Evolutionary conservation across 2,329 filamentous ascomycete genomes (phyloP), one percentile per base, ranked within the genome.

Genomic region (Fusarium dlaminii): DNA sequence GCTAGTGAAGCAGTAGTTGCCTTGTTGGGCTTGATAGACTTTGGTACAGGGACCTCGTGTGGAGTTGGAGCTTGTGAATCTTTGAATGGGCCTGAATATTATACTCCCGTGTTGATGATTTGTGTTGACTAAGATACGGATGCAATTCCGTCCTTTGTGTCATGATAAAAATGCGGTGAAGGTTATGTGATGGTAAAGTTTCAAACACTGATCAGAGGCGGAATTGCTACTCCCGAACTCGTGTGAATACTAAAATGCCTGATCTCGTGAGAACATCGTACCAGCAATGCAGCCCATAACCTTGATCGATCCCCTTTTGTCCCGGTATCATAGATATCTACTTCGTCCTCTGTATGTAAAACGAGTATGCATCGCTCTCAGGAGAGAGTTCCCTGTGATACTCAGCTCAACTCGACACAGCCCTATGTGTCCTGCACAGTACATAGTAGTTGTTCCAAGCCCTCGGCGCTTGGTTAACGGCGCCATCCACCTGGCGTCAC

Each of bases 1-100:
- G 67, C 66, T 49, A 63, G 30, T 51, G 72, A 61, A 68, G 59
- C 60, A 62, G 61, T 65, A 61, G 72, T 54, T 46, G 46, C 52
- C 66, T 56, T 66, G 62, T 68, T 49, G 58, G 58, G 63, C 52
- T 34, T 62, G 63, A 77, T 75, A 76, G 68, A 77, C 65, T 77
- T 77, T 77, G 46, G 75, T 76, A 77, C 75, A 58, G 46, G 70
- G 62, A 54, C 51, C 49, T 61, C 56, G 18, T 40, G 52, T 45
- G 39, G n/a, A 49, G 63, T 49, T 63, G 51, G 55, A 52, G 36
- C 46, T 52, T 52, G 52, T 29, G 24, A 60, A 43, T 48, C 24
- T 40, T 40, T 43, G 30, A 67, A 67, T 40, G 65, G 65, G 64
- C 48, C n/a, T 66, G 27, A 63, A 48, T 49, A 42, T 66, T 52